A percentile compares a stretch with the other conserved stretches of the same genome.
phyloP scores from a whole-genome alignment of 192 early-diverging fungal genomes.

The Coemansia sp. region DNA sequence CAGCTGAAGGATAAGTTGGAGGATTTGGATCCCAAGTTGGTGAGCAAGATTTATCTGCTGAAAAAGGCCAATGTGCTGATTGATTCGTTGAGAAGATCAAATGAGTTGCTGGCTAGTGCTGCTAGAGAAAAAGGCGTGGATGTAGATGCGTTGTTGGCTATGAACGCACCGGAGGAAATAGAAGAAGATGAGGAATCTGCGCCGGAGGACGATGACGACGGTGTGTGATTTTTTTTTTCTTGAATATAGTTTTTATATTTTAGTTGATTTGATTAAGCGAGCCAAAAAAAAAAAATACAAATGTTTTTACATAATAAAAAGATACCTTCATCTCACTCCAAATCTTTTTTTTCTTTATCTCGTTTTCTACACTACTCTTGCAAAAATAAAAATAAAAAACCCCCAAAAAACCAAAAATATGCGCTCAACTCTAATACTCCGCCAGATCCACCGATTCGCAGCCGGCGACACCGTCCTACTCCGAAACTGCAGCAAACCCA shows the following conservation, averaged over 20 bases:
- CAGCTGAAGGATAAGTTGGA: conserved; percentile 71
- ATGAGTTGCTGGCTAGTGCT: conserved; percentile 17
- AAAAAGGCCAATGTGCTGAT: conserved; percentile 69
- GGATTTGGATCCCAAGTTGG: conserved; percentile 75
- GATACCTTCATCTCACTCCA: too few species aligned
- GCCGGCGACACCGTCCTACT: conserved; percentile 43
- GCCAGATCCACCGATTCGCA: conserved; percentile 7
- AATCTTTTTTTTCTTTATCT: too few species aligned
- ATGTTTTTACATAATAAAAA: too few species aligned
- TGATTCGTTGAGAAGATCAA: conserved; percentile 37
- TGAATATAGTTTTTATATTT: too few species aligned
- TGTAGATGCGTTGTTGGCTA: conserved; percentile 28
- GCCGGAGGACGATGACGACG: neutral
- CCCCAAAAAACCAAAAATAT: too few species aligned
- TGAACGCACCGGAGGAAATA: conserved; percentile 6
- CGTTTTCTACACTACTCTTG: too few species aligned
- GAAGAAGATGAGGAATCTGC: neutral
- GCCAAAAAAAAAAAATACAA: too few species aligned
- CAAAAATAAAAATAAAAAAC: too few species aligned
- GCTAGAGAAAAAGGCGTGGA: conserved; percentile 24
- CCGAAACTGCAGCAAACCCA: conserved; percentile 18
- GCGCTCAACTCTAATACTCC: too few species aligned
- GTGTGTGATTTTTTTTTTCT: too few species aligned
- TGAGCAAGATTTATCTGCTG: conserved; percentile 84
- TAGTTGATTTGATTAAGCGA: too few species aligned